These are phyloP conservation scores for Gnaphalium uliginosum DNA, from an alignment of 129 eudicot genomes.

Conservation along the genomic window DNA sequence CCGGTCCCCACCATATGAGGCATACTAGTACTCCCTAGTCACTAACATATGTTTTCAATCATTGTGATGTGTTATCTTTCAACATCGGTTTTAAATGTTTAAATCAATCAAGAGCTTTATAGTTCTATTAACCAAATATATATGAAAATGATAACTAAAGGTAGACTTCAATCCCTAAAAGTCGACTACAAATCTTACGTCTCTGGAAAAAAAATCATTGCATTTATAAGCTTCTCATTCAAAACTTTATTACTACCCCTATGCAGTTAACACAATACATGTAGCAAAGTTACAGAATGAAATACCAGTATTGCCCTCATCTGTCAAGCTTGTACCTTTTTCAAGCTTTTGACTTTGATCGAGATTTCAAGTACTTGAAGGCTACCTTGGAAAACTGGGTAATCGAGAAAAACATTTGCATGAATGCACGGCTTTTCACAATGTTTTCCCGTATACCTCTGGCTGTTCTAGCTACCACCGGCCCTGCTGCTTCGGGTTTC, in stretches of 20 bases:
- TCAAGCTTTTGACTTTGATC: constrained; percentile 46
- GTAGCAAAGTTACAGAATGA: constrained; percentile 6
- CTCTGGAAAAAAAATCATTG: too few relatives aligned
- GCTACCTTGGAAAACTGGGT: constrained; percentile 52
- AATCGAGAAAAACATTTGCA: constrained; percentile 71
- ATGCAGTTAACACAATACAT: not conserved
- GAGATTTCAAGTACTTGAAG: constrained; percentile 52
- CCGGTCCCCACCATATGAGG: constrained; percentile 1
- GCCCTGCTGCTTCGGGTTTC: constrained; percentile 44
- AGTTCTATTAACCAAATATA: too few relatives aligned
- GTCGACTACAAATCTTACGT: too few relatives aligned
- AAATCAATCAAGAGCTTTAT: not conserved
- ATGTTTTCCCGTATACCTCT: constrained; percentile 71
- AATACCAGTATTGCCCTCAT: constrained; percentile 1
- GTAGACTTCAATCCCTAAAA: not conserved
- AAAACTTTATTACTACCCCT: not conserved
- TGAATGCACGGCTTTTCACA: constrained; percentile 58
- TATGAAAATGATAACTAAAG: too few relatives aligned
- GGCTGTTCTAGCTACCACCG: constrained; percentile 74
- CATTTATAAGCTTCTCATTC: too few relatives aligned
- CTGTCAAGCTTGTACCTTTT: constrained; percentile 10
- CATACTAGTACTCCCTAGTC: too few relatives aligned
- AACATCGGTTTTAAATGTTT: not conserved
- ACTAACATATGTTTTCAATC: not conserved
- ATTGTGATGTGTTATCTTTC: not conserved